Base-by-base conservation (phyloP, 2,329 filamentous ascomycete species). In the Monilinia aucupariae region DNA sequence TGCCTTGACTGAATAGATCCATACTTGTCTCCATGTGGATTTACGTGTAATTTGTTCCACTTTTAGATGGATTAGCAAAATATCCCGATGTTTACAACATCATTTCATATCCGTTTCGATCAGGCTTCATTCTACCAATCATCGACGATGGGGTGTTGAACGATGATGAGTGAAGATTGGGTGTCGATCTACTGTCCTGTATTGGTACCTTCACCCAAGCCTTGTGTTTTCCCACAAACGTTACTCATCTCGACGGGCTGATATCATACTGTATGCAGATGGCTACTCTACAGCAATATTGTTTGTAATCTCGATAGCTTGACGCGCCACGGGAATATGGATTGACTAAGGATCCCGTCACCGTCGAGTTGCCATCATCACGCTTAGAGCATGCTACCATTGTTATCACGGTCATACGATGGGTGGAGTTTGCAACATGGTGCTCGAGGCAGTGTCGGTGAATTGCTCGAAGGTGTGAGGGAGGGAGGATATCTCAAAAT, bases 401-500 rank as follows among this genome's bases (percentile, higher is more conserved):
- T 45, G 48, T 47, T 4, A 15, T 30, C 3, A 47, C 39, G 15
- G 43, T 47, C 41, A 56, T 56, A 54, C 5, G 47, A 27, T 34
- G 32, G 30, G 30, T 47, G 41, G 41, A 58, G 7, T 37, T 47
- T 47, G 54, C 47, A 58, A 47, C 54, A 58, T 56, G 13, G 54
- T 58, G 34, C 54, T 58, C 54, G 54, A 58, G 54, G 54, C 54
- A 58, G 54, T 47, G 41, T 58, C 41, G 54, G 41, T 48, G 54
- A 47, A 58, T 58, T 37, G 25, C 20, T 56, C 41, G 41, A 56
- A 56, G 54, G 54, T 56, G 13, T 5, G 37, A 39, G 34, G 53
- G 53, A 45, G 53, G 54, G 54, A 47, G 54, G 47, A 25, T 47
- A 25, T 58, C 54, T 58, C 41, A 47, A 58, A 58, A 58, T 58